These are phyloP conservation scores for Colletotrichum graminicola DNA, from an alignment of 2,329 filamentous ascomycete species.

Conservation along the genomic window DNA sequence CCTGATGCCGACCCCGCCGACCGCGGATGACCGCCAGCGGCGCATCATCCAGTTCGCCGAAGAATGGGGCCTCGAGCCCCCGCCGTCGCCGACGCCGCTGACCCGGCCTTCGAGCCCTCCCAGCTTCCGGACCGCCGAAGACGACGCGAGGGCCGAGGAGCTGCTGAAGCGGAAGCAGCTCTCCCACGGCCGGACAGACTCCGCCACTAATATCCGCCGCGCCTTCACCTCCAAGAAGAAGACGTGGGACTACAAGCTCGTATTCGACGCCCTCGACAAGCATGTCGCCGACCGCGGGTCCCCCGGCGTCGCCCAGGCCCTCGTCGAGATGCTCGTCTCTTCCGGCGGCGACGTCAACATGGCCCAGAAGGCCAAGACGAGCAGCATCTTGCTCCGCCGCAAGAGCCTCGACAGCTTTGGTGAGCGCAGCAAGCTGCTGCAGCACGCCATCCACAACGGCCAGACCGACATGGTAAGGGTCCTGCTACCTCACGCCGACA, in stretches of 20 bases:
- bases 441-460: conserved; percentile 62
- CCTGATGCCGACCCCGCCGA: conserved; percentile 40
- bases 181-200: conserved; percentile 48
- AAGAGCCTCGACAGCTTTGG: conserved; percentile 62
- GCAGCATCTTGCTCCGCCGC: conserved; percentile 59
- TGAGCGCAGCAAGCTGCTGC: conserved; percentile 64
- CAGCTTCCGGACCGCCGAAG: conserved; percentile 60
- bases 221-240: conserved; percentile 64
- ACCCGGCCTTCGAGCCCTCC: conserved; percentile 57
- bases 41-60: conserved; percentile 64
- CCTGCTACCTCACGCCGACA: conserved; percentile 65
- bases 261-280: conserved; percentile 63
- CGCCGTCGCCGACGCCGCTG: conserved; percentile 55
- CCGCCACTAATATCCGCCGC: conserved; percentile 50
- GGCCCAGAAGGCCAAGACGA: conserved; percentile 60
- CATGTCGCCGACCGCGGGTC: conserved; percentile 64
- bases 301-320: conserved; percentile 67
- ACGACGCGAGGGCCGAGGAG: conserved; percentile 67
- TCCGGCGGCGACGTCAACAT: conserved; percentile 65
- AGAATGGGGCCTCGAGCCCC: conserved; percentile 62
- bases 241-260: conserved; percentile 64
- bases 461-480: conserved; percentile 67
- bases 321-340: conserved; percentile 62
- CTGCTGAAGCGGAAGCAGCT: conserved; percentile 62
- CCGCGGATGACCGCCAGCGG: conserved; percentile 54